Evolutionary conservation across 371 early-diverging fungal genomes (phyloP), one percentile per base, ranked within the genome.

Genomic region (Mortierella sp.): DNA sequence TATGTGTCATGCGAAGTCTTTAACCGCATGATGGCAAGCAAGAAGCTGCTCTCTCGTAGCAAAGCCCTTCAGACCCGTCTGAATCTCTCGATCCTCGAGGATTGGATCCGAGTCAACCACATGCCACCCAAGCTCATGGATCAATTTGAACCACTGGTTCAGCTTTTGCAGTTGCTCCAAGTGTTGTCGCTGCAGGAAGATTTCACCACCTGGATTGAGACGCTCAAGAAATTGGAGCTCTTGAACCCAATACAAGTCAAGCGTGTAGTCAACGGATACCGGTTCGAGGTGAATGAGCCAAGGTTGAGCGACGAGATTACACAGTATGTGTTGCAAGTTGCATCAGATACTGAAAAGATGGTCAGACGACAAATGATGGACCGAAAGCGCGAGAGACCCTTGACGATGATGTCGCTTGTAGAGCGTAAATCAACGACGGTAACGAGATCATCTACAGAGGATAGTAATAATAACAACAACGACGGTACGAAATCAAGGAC

Each of bases 11-110:
- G 90, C 64, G 94, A 93, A 72, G 64, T 94, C 28, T 95, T 97
- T 82, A 97, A 97, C 76, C 90, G 90, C 1, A 92, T 98, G 73
- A 78, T 96, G 61, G 83, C 85, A 9, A 89, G 86, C 75, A 89
- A 91, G 66, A 90, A 91, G 56, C 90, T 92, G 64, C 87, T 94
- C 70, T 92, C 92, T 62, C 91, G 97, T 9, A 88, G 92, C 29
- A 90, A 89, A 61, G 97, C 97, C 0, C 84, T 95, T 62, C 95
- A 93, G 82, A 92, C 96, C 4, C 92, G 94, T 9, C 89, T 95
- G 87, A 98, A 97, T 69, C 64, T 96, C 23, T 88, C 93, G 0
- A 85, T 84, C 5, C 45, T 97, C 8, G 93, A 93, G 70, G 96
- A 96, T 63, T 97, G 97, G 97, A 83, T 94, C 31, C 89, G 94